phyloP scores from a whole-genome alignment of 2,329 filamentous ascomycete genomes.

The Coniochaeta hoffmannii region DNA sequence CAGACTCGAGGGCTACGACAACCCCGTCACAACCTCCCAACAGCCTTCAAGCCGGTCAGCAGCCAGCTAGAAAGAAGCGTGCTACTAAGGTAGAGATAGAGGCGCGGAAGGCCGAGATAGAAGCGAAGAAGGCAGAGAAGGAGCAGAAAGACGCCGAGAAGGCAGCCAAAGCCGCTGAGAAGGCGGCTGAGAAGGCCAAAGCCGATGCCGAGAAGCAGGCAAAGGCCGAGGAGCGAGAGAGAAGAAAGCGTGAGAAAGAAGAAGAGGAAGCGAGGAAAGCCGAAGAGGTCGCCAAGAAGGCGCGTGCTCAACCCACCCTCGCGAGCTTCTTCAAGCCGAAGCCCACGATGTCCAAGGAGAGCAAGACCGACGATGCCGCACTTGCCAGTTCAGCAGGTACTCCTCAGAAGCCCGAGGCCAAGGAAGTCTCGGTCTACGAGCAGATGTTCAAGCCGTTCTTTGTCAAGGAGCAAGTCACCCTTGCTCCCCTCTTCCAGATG shows the following conservation, averaged over 20 bases:
- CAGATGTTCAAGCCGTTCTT: constrained; percentile 77
- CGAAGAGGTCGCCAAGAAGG: constrained; percentile 28
- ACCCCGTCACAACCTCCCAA: constrained; percentile 5
- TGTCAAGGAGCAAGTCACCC: constrained; percentile 61
- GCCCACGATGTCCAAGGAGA: constrained; percentile 33
- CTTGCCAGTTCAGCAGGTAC: constrained; percentile 16
- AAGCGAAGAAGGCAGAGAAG: constrained; percentile 28
- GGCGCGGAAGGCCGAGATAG: constrained; percentile 19
- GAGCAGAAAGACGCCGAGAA: constrained; percentile 25
- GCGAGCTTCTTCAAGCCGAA: constrained; percentile 36
- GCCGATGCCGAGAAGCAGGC: constrained; percentile 23
- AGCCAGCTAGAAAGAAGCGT: constrained; percentile 37
- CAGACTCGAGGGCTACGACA: constrained; percentile 2
- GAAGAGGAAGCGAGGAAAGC: constrained; percentile 32
- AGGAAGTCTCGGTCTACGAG: constrained; percentile 48
- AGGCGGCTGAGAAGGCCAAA: constrained; percentile 28
- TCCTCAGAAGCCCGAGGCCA: constrained; percentile 18
- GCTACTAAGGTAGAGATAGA: constrained; percentile 33
- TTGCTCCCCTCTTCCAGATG: constrained; percentile 57
- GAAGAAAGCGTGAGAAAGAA: constrained; percentile 43
- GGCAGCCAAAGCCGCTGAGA: constrained; percentile 24
- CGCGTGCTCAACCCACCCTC: constrained; percentile 38
- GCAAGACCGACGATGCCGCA: constrained; percentile 17
- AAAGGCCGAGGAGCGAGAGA: constrained; percentile 31
- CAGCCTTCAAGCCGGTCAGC: constrained; percentile 13